Base-by-base conservation (phyloP, 1,139 yeast species). In the Blastobotrys petasosporus region DNA sequence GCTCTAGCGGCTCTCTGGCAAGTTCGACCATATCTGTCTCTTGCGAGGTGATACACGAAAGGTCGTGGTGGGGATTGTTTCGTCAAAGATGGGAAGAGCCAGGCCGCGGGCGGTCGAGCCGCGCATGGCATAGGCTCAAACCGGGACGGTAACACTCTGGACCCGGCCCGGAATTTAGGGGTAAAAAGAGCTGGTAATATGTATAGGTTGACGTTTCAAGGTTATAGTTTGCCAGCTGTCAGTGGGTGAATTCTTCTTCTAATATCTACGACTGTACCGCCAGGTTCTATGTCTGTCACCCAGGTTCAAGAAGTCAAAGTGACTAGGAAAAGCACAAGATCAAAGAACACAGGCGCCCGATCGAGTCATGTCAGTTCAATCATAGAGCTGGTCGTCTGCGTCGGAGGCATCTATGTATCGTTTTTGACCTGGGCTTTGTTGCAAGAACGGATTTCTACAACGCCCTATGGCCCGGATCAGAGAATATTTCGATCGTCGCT, bases 401-500 rank as follows among this genome's bases (percentile, higher is more conserved):
- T 84, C 0, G 55, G 67, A 1, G 95, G 96, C 0, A 84, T 92
- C 39, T 92, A 90, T 60, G 80, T 78, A 1, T 82, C 95, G 34
- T 92, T 92, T 59, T 67, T 92, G 32, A 75, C 92, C 1, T 92
- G 98, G 98, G 90, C 95, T 0, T 74, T 86, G 32, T 74, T 90
- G 12, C 97, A 92, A 60, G 98, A 92, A 63, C 80, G 94, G 44
- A 79, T 92, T 54, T 77, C 88, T 28, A 80, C 94, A 2, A 82
- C 82, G 41, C 79, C 86, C 3, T 88, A 88, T 65, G 88, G 86
- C 1, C 69, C 73, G 5, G 76, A 75, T 37, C 66, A 72, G 15
- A 73, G 70, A 37, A 73, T 71, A 46, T 88, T 86, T 67, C 76
- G 80, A 50, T 82, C 88, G 1, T 92, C 97, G 0, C 71, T 86